These are phyloP conservation scores for Juglanconis juglandina DNA, from an alignment of 2,329 filamentous ascomycete genomes.

Conservation along the genomic window DNA sequence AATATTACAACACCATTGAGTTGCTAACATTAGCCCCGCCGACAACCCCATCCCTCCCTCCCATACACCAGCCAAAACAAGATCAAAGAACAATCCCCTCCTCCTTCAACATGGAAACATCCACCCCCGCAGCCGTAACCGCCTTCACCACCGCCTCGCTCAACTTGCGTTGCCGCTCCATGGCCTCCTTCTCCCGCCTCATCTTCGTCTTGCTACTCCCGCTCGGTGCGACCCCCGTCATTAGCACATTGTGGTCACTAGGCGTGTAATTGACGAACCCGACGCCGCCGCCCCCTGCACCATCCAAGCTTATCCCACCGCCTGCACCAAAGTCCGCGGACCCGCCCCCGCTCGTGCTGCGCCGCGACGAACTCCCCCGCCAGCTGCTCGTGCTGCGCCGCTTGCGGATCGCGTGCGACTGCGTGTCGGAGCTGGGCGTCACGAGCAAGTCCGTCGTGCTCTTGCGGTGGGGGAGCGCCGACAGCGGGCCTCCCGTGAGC, in stretches of 20 bases:
- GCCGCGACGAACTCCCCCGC: slow-evolving; percentile 1
- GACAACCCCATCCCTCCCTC: background rate
- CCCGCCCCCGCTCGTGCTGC: background rate
- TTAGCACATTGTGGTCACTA: slow-evolving; percentile 70
- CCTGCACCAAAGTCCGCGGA: slow-evolving; percentile 22
- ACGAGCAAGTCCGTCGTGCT: slow-evolving; percentile 13
- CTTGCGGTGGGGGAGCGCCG: slow-evolving; percentile 12
- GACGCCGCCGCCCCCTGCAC: slow-evolving; percentile 32
- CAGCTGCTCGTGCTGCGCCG: slow-evolving; percentile 24
- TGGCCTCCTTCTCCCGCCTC: slow-evolving; percentile 83
- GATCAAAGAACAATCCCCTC: slow-evolving; percentile 45
- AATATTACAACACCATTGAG: no score
- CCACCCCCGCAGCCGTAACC: slow-evolving; percentile 67
- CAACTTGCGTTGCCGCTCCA: slow-evolving; percentile 68
- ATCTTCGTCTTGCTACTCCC: slow-evolving; percentile 93
- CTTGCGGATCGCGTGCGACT: slow-evolving; percentile 20
- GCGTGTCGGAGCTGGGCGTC: slow-evolving; percentile 8
- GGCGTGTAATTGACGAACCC: slow-evolving; percentile 91
- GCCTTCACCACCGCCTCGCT: slow-evolving; percentile 67
- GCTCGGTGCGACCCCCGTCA: slow-evolving; percentile 87
- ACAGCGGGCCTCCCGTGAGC: background rate
- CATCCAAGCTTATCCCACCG: slow-evolving; percentile 20
- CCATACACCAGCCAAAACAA: background rate
- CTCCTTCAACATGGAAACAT: slow-evolving; percentile 52
- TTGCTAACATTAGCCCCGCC: background rate